phyloP scores from a whole-genome alignment of 768 basidiomycete species.

The Daedaleopsis sinensis region DNA sequence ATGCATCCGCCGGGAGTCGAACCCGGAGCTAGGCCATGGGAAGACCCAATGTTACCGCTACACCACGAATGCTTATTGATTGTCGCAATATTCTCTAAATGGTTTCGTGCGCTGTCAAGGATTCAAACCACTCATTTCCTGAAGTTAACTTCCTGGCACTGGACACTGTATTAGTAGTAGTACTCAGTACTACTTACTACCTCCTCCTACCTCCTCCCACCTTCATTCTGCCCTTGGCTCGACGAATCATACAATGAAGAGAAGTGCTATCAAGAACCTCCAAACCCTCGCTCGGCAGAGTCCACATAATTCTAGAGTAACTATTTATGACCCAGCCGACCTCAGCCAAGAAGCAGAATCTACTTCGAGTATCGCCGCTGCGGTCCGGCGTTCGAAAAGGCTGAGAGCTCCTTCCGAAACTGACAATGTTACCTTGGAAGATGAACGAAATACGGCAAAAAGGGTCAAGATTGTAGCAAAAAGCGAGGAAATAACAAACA shows the following conservation, averaged over 20 bases:
- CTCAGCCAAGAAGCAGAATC: not conserved
- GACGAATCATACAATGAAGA: constrained; percentile 5
- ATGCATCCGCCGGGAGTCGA: constrained; percentile 61
- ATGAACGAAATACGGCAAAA: not conserved
- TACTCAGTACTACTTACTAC: too few relatives aligned
- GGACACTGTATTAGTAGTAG: too few relatives aligned
- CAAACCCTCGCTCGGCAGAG: constrained; percentile 11
- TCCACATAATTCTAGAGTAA: constrained; percentile 16
- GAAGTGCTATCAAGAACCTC: not conserved
- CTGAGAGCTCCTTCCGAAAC: not conserved
- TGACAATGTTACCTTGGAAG: not conserved
- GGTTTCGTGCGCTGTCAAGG: too few relatives aligned
- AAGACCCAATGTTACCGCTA: constrained; percentile 90
- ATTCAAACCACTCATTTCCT: too few relatives aligned
- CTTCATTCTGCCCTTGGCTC: not conserved
- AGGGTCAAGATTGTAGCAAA: not conserved
- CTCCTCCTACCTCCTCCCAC: not conserved
- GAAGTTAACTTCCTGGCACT: too few relatives aligned
- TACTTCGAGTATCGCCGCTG: not conserved
- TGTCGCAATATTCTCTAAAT: too few relatives aligned
- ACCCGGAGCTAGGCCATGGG: constrained; percentile 71
- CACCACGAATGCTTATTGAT: constrained; percentile 49
- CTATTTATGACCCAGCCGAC: constrained; percentile 25
- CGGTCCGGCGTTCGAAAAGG: constrained; percentile 15
- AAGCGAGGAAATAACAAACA: not conserved